Percentiles rank a stretch among this genome's conserved stretches.
phyloP scores from a whole-genome alignment of 1,284 basidiomycete species.

The Sporisorium sorghi region DNA sequence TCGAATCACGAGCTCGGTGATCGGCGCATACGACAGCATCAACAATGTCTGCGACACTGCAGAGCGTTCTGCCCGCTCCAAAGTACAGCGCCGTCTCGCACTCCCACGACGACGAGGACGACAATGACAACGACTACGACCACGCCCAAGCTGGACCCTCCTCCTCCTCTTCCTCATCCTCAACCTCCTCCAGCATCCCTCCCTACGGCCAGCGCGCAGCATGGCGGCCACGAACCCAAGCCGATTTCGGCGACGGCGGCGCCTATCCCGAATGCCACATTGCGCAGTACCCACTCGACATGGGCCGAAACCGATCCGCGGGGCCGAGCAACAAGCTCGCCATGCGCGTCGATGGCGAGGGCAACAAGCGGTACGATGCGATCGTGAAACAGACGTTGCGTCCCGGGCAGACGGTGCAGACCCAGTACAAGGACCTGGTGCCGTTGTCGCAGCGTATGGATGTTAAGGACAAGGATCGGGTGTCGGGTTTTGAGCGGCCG shows the following conservation, averaged over 20 bases:
- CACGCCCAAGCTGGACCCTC: slow-evolving; percentile 28
- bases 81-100: slow-evolving; percentile 19
- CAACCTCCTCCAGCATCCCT: slow-evolving; percentile 71
- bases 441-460: slow-evolving; percentile 88
- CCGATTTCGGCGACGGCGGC: slow-evolving; percentile 93
- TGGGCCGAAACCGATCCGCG: slow-evolving; percentile 84
- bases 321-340: slow-evolving; percentile 77
- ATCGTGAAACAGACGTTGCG: slow-evolving; percentile 95
- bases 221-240: slow-evolving; percentile 85
- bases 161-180: slow-evolving; percentile 13
- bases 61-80: slow-evolving; percentile 52
- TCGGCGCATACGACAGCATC: background rate
- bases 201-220: slow-evolving; percentile 84
- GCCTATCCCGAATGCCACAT: slow-evolving; percentile 97
- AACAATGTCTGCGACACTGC: slow-evolving; percentile 49
- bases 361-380: slow-evolving; percentile 95
- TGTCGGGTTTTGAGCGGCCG: slow-evolving; percentile 81
- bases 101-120: slow-evolving; percentile 15
- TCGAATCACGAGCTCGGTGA: background rate
- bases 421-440: slow-evolving; percentile 96
- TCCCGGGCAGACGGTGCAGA: slow-evolving; percentile 85
- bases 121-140: slow-evolving; percentile 20
- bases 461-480: slow-evolving; percentile 76
- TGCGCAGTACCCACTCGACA: slow-evolving; percentile 94
- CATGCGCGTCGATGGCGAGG: slow-evolving; percentile 94